Percentiles rank a stretch among this genome's conserved stretches.
phyloP scores from a whole-genome alignment of 352 stramenopile species.

The Phytopythium helicoides region DNA sequence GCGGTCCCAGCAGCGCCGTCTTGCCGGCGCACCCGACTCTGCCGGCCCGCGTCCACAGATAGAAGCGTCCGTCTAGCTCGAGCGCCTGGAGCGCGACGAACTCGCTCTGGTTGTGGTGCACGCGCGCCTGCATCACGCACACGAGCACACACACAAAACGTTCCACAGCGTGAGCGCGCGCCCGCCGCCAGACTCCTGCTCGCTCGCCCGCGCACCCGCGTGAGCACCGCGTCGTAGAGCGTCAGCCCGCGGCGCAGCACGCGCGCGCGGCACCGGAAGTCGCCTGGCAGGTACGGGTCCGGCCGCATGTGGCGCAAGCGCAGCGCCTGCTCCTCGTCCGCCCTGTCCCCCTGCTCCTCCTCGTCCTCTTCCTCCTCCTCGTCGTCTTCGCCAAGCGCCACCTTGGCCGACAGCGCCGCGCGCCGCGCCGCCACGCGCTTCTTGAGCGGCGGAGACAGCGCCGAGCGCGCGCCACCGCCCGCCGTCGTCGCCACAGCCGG shows the following conservation, averaged over 20 bases:
- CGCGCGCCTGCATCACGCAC: constrained; percentile 32
- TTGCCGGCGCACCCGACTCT: constrained; percentile 44
- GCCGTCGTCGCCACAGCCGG: constrained; percentile 4
- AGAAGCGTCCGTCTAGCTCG: constrained; percentile 42
- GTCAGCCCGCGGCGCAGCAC: constrained; percentile 38
- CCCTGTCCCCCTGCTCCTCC: constrained; percentile 17
- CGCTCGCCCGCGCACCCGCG: constrained; percentile 28
- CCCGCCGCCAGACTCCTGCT: neutral
- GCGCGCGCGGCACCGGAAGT: constrained; percentile 32
- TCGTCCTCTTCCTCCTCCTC: constrained; percentile 12
- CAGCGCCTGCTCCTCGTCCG: constrained; percentile 2
- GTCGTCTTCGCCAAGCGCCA: constrained; percentile 29
- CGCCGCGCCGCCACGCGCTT: constrained; percentile 40
- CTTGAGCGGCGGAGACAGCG: constrained; percentile 50
- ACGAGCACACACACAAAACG: constrained; percentile 10
- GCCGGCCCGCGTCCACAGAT: constrained; percentile 49
- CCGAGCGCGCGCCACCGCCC: constrained; percentile 14
- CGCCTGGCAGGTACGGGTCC: constrained; percentile 45
- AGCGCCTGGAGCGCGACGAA: constrained; percentile 67
- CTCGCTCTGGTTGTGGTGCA: constrained; percentile 63
- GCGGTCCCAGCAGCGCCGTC: constrained; percentile 40
- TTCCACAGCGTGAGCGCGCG: constrained; percentile 2
- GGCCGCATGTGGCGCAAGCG: constrained; percentile 34
- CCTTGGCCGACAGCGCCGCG: constrained; percentile 30
- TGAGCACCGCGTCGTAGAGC: constrained; percentile 65